Evolutionary conservation across 2,329 filamentous ascomycete genomes (phyloP).

Genomic region (Alternaria gaisen): DNA sequence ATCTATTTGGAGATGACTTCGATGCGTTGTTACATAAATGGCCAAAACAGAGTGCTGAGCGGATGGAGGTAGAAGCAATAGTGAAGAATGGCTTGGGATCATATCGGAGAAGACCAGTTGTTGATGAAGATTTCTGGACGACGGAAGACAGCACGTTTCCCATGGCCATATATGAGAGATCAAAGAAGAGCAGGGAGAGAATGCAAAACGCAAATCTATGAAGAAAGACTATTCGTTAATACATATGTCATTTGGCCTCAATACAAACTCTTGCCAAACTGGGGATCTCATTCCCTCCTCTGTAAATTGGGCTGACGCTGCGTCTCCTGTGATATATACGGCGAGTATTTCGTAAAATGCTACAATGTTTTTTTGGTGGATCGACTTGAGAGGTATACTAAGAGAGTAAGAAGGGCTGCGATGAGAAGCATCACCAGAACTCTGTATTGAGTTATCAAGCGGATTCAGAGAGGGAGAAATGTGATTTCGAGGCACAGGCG

Average conservation of each 20-base stretch:
- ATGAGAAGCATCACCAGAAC: neutral
- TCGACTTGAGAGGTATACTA: neutral
- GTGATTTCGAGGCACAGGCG: neutral
- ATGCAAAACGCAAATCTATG: neutral
- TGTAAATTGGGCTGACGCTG: neutral
- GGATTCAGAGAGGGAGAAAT: neutral
- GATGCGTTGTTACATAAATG: conserved; percentile 38
- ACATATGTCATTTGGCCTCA: neutral
- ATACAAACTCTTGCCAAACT: neutral
- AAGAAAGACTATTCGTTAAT: neutral
- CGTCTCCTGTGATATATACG: neutral
- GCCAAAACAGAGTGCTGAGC: conserved; percentile 39
- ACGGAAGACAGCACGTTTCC: conserved; percentile 38
- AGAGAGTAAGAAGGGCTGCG: neutral
- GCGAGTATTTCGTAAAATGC: neutral
- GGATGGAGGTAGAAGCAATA: conserved; percentile 31
- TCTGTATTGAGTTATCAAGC: neutral
- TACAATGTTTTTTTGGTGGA: neutral
- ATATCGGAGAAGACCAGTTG: conserved; percentile 28
- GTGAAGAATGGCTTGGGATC: conserved; percentile 19
- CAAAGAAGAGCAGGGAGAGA: neutral
- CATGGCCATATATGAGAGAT: conserved; percentile 36
- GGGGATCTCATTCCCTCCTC: neutral
- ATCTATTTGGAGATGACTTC: conserved; percentile 41
- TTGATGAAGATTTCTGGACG: conserved; percentile 37